Evolutionary conservation across 345 rosid genomes (phyloP).

Genomic region (Viola odorata): DNA sequence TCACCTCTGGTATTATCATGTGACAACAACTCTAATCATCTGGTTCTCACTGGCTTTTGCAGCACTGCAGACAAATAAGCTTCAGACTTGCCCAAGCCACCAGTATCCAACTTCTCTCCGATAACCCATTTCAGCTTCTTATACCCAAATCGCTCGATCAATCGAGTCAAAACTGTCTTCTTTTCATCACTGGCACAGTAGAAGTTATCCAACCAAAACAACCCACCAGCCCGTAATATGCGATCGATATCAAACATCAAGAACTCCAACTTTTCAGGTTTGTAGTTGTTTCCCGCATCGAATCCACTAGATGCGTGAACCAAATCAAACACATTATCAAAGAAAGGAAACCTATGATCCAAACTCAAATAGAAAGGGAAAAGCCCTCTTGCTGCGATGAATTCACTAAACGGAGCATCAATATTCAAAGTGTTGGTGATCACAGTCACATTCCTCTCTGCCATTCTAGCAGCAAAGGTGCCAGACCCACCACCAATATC

Average conservation of each 20-base stretch:
- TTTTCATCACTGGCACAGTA: constrained; percentile 58
- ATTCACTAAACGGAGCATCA: constrained; percentile 77
- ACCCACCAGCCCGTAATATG: constrained; percentile 69
- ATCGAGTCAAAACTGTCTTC: constrained; percentile 61
- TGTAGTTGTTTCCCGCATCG: constrained; percentile 45
- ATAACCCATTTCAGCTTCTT: constrained; percentile 93
- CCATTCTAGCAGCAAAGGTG: constrained; percentile 87
- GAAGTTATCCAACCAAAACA: constrained; percentile 87
- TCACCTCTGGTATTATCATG: constrained; percentile 13
- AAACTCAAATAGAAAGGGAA: constrained; percentile 82
- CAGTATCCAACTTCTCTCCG: constrained; percentile 66
- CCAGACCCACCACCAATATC: constrained; percentile 90
- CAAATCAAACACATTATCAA: constrained; percentile 81
- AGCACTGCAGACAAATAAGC: constrained; percentile 78
- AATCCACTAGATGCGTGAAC: constrained; percentile 62
- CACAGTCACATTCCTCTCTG: constrained; percentile 81
- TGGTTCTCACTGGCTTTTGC: constrained; percentile 70
- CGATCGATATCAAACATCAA: constrained; percentile 92
- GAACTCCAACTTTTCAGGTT: constrained; percentile 80
- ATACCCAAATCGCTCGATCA: constrained; percentile 81
- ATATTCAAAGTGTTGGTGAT: constrained; percentile 60
- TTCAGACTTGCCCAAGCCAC: constrained; percentile 46
- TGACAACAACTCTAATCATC: constrained; percentile 17
- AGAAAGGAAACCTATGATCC: constrained; percentile 85
- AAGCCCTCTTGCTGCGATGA: constrained; percentile 79